Base-by-base conservation (phyloP, 768 basidiomycete genomes). In the Hypholoma fasciculare region DNA sequence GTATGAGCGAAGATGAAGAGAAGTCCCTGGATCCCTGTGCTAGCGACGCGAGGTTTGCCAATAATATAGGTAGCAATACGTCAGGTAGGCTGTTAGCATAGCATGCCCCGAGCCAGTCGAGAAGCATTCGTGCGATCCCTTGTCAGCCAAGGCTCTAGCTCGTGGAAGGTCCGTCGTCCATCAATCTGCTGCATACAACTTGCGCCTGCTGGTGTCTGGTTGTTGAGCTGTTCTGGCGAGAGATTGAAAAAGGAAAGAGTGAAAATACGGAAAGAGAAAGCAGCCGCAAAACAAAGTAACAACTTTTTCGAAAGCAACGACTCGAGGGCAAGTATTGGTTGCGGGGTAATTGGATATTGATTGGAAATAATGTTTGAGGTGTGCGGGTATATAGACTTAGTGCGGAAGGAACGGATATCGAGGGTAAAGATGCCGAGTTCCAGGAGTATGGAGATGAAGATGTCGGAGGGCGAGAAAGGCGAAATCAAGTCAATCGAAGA, bases 251-350 rank as follows among this genome's bases (percentile, higher is more conserved):
- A 54, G 42, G 39, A 20, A 42, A 39, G 50, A 48, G 27, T 23
- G 40, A 38, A 47, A 37, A 51, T 49, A 19, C 23, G 49, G 30
- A 46, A 58, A 23, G 56, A 51, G 49, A 54, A 38, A 53, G 55
- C 54, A 54, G 52, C 57, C 50, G 46, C 42, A 58, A 49, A 61
- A 56, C 40, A 42, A 61, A 46, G 30, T 13, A 57, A 19, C 26
- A 55, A 54, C 42, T 49, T 40, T 23, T 39, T 53, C 46, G 52
- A 49, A 47, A 59, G 46, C 38, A 34, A 17, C 14, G 55, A 49
- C 48, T 56, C 55, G 36, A 38, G n/a, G 20, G 20, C 39, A 47
- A 49, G 34, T 42, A 17, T 34, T 20, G 37, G n/a, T 37, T 39
- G 27, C 8, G n/a, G 39, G 39, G 43, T 38, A 37, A 39, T 38